Base-by-base conservation (phyloP, 176 grass and related monocot species). In the Puya raimondii region DNA sequence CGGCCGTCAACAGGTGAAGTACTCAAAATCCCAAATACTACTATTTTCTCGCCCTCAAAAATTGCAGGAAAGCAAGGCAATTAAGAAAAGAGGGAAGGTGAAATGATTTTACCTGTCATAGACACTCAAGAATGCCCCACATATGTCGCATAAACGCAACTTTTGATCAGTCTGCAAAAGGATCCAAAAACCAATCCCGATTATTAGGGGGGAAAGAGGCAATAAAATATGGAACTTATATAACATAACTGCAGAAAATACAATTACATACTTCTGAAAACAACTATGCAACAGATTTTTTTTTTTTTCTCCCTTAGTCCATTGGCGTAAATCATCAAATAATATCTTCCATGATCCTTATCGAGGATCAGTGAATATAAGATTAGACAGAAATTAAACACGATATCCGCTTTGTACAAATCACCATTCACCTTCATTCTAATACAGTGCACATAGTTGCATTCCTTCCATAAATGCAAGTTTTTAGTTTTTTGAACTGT, bases 81-180 rank as follows among this genome's bases (percentile, higher is more conserved):
- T 7, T 42, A 42, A 42, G 4, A 42, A 42, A 42, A 42, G 33
- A 42, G 33, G 33, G 33, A 42, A 42, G 14, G 49, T 10, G 63
- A 0, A 4, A 42, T 42, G 29, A 76, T 53, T 53, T 77, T 77
- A 77, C 75, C 59, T 77, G 75, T 77, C 75, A 63, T 77, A 77
- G 75, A 77, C 75, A n/a, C 94, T 99, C 84, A 99, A 86, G 74
- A 99, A 99, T 72, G 94, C 94, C 73, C 94, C 94, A 86, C 94
- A 99, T 77, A 93, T 93, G 80, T 99, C 89, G 53, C 94, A 99
- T 11, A 99, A 80, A 20, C 94, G 84, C 71, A 99, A 78, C 81
- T 99, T 99, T 79, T 99, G 89, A 84, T 99, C 89, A 80, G 89
- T 93, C 94, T 99, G 78, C 74, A 96, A 71, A 80, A 64, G 48